These are phyloP conservation scores for Fomitopsis betulina DNA, from an alignment of 1,284 basidiomycete genomes.

Conservation along the genomic window DNA sequence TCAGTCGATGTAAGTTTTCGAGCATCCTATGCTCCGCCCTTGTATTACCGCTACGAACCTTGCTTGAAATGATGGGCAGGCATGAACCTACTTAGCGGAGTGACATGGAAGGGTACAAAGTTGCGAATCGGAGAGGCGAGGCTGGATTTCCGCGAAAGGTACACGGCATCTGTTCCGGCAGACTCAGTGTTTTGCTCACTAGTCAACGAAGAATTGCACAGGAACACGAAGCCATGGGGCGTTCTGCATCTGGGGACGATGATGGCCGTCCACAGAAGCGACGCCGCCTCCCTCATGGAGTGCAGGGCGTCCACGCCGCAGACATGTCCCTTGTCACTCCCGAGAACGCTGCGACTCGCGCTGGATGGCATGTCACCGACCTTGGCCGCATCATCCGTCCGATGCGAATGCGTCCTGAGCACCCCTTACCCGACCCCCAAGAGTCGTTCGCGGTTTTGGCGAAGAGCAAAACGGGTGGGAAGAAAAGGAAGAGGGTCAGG, in stretches of 20 bases:
- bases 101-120: conserved; percentile 80
- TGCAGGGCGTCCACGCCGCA: conserved; percentile 38
- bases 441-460: conserved; percentile 12
- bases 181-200: not conserved
- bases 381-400: conserved; percentile 63
- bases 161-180: conserved; percentile 6
- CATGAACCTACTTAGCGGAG: conserved; percentile 69
- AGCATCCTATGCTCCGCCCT: not conserved
- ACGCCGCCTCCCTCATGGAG: conserved; percentile 30
- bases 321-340: conserved; percentile 63
- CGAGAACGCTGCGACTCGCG: conserved; percentile 42
- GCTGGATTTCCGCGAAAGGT: conserved; percentile 65
- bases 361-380: conserved; percentile 64
- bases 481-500: conserved; percentile 20
- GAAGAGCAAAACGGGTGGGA: conserved; percentile 14
- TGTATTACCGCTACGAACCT: not conserved
- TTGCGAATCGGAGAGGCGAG: conserved; percentile 77
- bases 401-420: conserved; percentile 61
- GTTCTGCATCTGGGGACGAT: conserved; percentile 13
- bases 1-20: conserved; percentile 56
- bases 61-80: conserved; percentile 35
- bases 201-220: conserved; percentile 31
- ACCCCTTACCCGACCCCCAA: conserved; percentile 44
- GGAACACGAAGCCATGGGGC: conserved; percentile 26
- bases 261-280: conserved; percentile 30